Evolutionary conservation across 148 eudicot genomes (phyloP).

Genomic region (Arbutus unedo): DNA sequence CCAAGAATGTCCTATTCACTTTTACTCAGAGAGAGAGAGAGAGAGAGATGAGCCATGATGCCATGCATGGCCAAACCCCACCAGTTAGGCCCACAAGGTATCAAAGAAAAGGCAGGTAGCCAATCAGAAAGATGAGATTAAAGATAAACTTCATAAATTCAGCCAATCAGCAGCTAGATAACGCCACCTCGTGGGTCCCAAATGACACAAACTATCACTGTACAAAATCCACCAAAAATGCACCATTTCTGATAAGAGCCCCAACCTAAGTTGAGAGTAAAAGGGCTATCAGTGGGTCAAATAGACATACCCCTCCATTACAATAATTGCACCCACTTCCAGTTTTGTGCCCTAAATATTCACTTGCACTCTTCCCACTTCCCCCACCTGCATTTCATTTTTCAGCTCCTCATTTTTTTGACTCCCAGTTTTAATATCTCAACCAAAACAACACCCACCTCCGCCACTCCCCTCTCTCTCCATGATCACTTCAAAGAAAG

Average conservation of each 20-base stretch:
- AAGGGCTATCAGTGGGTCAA: background rate
- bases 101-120: background rate
- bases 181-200: background rate
- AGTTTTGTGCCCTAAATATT: background rate
- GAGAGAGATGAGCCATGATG: background rate
- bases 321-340: background rate
- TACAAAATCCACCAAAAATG: background rate
- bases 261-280: background rate
- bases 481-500: constrained; percentile 28
- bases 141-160: background rate
- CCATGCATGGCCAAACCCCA: background rate
- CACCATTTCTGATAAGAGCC: background rate
- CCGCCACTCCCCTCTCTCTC: background rate
- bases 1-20: background rate
- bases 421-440: background rate
- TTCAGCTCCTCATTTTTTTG: background rate
- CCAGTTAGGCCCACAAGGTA: background rate
- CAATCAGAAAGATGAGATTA: background rate
- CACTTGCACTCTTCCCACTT: constrained; percentile 12
- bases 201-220: background rate
- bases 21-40: background rate
- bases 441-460: constrained; percentile 2
- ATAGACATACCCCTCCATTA: background rate
- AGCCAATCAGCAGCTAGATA: constrained; percentile 7
- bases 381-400: background rate